These are phyloP conservation scores for Fraxinus pennsylvanica DNA, from an alignment of 257 asterid genomes.

Conservation along the genomic window DNA sequence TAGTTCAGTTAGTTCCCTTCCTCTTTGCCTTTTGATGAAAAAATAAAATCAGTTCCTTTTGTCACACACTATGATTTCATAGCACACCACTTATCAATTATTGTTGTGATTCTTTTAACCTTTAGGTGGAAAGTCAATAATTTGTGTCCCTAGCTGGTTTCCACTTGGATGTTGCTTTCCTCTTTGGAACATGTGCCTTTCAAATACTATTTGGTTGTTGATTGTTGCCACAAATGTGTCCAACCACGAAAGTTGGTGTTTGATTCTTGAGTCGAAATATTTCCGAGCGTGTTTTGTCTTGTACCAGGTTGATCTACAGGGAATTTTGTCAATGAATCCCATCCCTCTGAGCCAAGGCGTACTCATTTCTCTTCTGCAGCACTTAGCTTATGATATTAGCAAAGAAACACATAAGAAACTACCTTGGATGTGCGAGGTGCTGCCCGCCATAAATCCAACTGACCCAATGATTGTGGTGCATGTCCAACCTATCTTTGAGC, in stretches of 20 bases:
- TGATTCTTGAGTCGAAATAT: not conserved
- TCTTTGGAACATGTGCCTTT: not conserved
- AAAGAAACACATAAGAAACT: constrained; percentile 66
- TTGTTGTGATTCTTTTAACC: too few relatives aligned
- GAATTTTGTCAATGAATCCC: constrained; percentile 66
- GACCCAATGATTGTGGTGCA: constrained; percentile 78
- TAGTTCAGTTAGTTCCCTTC: too few relatives aligned
- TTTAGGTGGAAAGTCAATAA: too few relatives aligned
- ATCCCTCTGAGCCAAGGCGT: constrained; percentile 93
- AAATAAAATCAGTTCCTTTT: not conserved
- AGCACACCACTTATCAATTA: not conserved
- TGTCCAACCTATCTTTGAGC: constrained; percentile 92
- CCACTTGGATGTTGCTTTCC: not conserved
- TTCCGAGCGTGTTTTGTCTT: constrained; percentile 41
- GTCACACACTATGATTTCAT: too few relatives aligned
- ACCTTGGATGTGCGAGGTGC: constrained; percentile 85
- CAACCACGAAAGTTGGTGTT: too few relatives aligned
- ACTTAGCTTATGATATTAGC: constrained; percentile 68
- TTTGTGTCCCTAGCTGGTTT: too few relatives aligned
- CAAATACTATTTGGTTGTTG: not conserved
- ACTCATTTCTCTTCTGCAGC: constrained; percentile 87
- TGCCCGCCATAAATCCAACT: constrained; percentile 68
- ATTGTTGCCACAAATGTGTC: not conserved
- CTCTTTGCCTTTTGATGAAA: not conserved
- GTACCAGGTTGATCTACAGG: constrained; percentile 72